These are phyloP conservation scores for Trifolium fragiferum DNA, from an alignment of 306 rosid genomes.

Conservation along the genomic window DNA sequence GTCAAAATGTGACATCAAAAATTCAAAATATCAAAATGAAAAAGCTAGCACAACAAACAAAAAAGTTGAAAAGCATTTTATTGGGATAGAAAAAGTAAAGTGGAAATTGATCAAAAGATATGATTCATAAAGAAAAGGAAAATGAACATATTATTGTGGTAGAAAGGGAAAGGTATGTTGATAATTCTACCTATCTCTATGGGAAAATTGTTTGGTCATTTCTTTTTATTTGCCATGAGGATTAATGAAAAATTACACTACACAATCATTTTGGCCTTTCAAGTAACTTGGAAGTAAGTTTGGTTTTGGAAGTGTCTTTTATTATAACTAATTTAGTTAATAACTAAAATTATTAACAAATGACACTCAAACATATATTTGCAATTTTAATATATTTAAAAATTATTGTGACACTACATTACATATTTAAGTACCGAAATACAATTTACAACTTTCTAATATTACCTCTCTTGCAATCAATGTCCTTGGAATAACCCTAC, in stretches of 20 bases:
- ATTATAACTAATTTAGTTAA: no score
- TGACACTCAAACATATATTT: no score
- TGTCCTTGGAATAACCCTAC: conserved; percentile 94
- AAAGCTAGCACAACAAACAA: conserved; percentile 34
- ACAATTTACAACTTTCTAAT: background rate
- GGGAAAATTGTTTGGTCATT: conserved; percentile 42
- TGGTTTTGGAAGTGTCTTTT: no score
- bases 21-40: background rate
- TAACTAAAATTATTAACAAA: no score
- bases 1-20: conserved; percentile 33
- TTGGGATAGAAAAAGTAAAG: conserved; percentile 69
- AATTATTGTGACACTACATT: no score
- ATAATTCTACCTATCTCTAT: conserved; percentile 47
- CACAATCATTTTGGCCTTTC: no score
- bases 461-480: conserved; percentile 97
- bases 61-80: background rate
- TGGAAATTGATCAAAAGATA: conserved; percentile 43
- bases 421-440: no score
- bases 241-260: conserved; percentile 8
- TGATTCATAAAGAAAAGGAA: conserved; percentile 26
- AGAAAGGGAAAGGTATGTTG: conserved; percentile 30
- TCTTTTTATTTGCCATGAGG: conserved; percentile 34
- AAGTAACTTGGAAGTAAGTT: no score
- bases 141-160: conserved; percentile 9
- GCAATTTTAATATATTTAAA: no score